phyloP scores from a whole-genome alignment of 2,329 filamentous ascomycete species.

The Sclerotinia subarctica region DNA sequence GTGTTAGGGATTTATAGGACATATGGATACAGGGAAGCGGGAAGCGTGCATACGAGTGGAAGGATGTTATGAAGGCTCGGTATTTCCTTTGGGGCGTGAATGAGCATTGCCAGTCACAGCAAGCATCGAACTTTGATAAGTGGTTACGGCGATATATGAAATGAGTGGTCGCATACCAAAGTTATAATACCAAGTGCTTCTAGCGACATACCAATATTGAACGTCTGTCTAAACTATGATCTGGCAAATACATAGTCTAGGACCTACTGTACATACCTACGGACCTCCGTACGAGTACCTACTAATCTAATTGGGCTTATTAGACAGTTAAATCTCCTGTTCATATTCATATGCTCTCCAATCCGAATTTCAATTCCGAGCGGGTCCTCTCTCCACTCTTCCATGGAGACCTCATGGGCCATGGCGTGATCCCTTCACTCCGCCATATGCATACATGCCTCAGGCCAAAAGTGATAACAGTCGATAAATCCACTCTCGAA shows the following conservation, averaged over 20 bases:
- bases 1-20: conserved; percentile 15
- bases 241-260: neutral
- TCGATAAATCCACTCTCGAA: neutral
- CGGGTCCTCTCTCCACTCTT: neutral
- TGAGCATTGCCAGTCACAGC: neutral
- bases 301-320: no score
- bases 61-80: neutral
- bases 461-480: neutral
- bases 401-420: neutral
- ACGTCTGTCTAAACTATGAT: neutral
- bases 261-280: no score
- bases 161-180: neutral
- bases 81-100: neutral
- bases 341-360: neutral
- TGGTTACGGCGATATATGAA: neutral
- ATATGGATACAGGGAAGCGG: conserved; percentile 12
- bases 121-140: neutral
- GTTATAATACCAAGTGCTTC: neutral
- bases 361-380: neutral
- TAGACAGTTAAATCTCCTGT: neutral
- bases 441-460: neutral
- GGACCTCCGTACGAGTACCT: no score
- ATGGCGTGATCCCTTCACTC: neutral
- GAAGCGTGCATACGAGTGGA: neutral
- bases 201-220: neutral